Evolutionary conservation across 495 filamentous ascomycete species (phyloP), one percentile per base, ranked within the genome.

Genomic region (Cairneyella variabilis): DNA sequence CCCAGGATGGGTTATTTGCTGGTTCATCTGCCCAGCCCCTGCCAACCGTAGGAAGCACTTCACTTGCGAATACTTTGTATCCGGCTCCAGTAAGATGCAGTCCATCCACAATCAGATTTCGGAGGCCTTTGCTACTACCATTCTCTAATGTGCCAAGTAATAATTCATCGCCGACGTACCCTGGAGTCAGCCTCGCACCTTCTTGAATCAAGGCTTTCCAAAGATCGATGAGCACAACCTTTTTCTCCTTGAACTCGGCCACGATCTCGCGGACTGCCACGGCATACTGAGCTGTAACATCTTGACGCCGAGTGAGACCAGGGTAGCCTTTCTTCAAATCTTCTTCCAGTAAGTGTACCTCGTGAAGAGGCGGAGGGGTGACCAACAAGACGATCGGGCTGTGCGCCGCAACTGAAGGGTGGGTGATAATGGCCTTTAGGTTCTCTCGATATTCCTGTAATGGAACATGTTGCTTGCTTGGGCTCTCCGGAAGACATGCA

Each of bases 331-430:
- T 64, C 62, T 50, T 76, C 71, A 22, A 77, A 64, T 54, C 79
- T 64, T 65, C 42, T 10, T 44, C 52, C 46, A 72, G 60, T 8
- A 72, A 51, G 27, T 76, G 73, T 55, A 80, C 76, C 65, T 88
- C 84, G 54, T 88, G 78, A 32, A 88, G 57, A 0, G 84, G 83
- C 1, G 85, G 80, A 3, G 85, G 83, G 0, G 82, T 85, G 40
- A 88, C 73, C 16, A 89, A 59, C 39, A 89, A 71, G 38, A 88
- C 77, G 3, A 67, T 70, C 2, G 85, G 71, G 27, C 74, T 73
- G 41, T 88, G 85, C 10, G 74, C 77, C n/a, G 60, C 61, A 16
- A 82, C 74, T 36, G 63, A 65, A 1, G 77, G 76, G 62, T 88
- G 82, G 25, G 74, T 67, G 32, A 84, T 58, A 48, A 89, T 79